Evolutionary conservation across 1,139 yeast species (phyloP), one percentile per base, ranked within the genome.

Genomic region (Blastobotrys serpentis): DNA sequence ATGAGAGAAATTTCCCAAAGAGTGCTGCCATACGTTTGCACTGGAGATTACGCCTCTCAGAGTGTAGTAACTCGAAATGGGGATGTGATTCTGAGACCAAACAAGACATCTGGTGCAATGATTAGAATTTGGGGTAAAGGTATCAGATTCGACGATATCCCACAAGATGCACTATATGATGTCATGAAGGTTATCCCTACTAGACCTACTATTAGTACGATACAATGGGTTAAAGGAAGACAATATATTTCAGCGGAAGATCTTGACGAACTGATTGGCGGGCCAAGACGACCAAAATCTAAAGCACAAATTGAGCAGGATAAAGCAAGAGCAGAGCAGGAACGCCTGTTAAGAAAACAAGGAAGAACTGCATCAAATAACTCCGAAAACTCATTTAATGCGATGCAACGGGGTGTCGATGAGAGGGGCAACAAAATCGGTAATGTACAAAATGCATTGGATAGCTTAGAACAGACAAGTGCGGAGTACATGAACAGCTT

Each of bases 211-310:
- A 81, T 87, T 4, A 80, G 89, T 45, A 80, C 95, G 0, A 72
- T 87, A 47, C 94, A 84, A 67, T 86, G 97, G 95, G 88, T 94
- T 8, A 81, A 84, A 57, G 96, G 96, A 4, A 76, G 83, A 1
- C 79, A 78, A 37, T 75, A 76, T 52, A 75, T 84, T 13, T 72
- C 81, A 2, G 67, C 77, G 29, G 75, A 76, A 1, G 96, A 87
- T 42, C 59, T 72, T n/a, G 74, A 72, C 52, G 46, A 54, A n/a
- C 49, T 64, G 22, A 63, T 72, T 46, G 74, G 72, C 3, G 74
- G 74, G 3, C 65, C 69, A 3, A 58, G 68, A 16, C 61, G 75
- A 7, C 71, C 72, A 16, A 67, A 61, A 47, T 58, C 71, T 10
- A 59, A 65, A 42, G 55, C 62, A 13, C 58, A 55, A 52, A 52